Conservation (phyloP, 768 basidiomycete genomes). For the Leccinum rimulosum region DNA sequence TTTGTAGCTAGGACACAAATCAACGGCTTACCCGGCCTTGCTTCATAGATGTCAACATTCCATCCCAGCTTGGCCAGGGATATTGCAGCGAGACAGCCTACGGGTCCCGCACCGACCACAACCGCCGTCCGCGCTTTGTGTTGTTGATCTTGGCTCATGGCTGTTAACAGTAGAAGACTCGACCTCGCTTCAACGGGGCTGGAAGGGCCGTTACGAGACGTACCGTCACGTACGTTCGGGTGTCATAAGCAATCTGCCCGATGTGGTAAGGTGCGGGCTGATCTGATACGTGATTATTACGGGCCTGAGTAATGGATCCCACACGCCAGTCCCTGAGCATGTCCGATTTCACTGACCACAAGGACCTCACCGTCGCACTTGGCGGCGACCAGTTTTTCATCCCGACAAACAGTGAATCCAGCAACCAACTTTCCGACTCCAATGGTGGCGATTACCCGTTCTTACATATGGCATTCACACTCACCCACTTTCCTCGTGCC, state of each 20-base stretch:
- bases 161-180: background rate
- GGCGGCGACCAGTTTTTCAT: slow-evolving; percentile 54
- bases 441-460: slow-evolving; percentile 36
- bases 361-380: slow-evolving; percentile 30
- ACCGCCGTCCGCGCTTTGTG: slow-evolving; percentile 45
- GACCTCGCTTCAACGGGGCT: background rate
- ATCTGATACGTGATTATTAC: slow-evolving; percentile 16
- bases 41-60: slow-evolving; percentile 77
- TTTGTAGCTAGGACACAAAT: slow-evolving; percentile 14
- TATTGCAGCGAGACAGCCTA: slow-evolving; percentile 88
- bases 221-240: background rate
- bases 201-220: background rate
- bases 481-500: slow-evolving; percentile 12
- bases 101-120: slow-evolving; percentile 87
- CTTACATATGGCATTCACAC: background rate
- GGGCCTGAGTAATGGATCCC: background rate
- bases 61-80: slow-evolving; percentile 86
- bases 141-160: slow-evolving; percentile 15
- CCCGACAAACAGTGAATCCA: slow-evolving; percentile 53
- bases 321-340: slow-evolving; percentile 9
- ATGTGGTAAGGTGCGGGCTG: slow-evolving; percentile 16
- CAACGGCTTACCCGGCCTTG: slow-evolving; percentile 59
- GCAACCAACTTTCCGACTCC: slow-evolving; percentile 37
- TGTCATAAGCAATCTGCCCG: slow-evolving; percentile 1
- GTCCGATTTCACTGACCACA: slow-evolving; percentile 10